phyloP scores from a whole-genome alignment of 2,329 filamentous ascomycete species.

The Cercospora sp. region DNA sequence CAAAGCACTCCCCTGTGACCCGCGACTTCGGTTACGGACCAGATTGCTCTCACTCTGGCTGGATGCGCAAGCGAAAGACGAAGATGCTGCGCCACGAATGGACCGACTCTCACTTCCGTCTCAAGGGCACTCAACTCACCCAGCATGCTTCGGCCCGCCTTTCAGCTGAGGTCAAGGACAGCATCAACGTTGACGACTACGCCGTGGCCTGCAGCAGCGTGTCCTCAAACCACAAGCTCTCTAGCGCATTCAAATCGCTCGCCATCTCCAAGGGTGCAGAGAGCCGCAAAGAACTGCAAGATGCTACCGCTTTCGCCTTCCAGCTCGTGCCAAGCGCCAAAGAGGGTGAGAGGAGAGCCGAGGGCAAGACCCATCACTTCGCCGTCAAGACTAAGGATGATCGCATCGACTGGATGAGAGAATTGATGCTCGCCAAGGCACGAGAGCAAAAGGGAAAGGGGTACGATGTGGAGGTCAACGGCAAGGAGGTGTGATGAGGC shows the following conservation, averaged over 20 bases:
- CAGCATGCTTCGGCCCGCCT: conserved; percentile 63
- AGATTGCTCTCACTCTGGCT: conserved; percentile 65
- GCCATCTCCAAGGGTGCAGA: conserved; percentile 54
- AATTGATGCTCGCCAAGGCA: conserved; percentile 88
- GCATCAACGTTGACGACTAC: conserved; percentile 86
- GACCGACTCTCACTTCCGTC: conserved; percentile 87
- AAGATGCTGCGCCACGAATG: conserved; percentile 88
- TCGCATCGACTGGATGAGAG: conserved; percentile 95
- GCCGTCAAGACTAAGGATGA: conserved; percentile 84
- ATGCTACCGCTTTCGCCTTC: conserved; percentile 68
- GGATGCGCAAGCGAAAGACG: conserved; percentile 94
- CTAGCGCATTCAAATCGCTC: conserved; percentile 81
- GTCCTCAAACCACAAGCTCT: conserved; percentile 75
- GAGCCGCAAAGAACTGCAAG: conserved; percentile 49
- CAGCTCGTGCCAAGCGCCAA: conserved; percentile 73
- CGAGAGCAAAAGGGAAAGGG: conserved; percentile 80
- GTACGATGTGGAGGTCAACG: conserved; percentile 79
- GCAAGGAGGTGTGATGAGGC: conserved; percentile 40
- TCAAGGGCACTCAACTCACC: conserved; percentile 62
- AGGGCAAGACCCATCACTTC: conserved; percentile 83
- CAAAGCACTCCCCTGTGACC: conserved; percentile 37
- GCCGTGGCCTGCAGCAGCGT: conserved; percentile 80
- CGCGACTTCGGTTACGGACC: conserved; percentile 39
- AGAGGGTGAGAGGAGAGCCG: conserved; percentile 33
- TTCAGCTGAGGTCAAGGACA: conserved; percentile 68